These are phyloP conservation scores for Aspergillus phoenicis DNA, from an alignment of 2,329 filamentous ascomycete species.

Conservation along the genomic window DNA sequence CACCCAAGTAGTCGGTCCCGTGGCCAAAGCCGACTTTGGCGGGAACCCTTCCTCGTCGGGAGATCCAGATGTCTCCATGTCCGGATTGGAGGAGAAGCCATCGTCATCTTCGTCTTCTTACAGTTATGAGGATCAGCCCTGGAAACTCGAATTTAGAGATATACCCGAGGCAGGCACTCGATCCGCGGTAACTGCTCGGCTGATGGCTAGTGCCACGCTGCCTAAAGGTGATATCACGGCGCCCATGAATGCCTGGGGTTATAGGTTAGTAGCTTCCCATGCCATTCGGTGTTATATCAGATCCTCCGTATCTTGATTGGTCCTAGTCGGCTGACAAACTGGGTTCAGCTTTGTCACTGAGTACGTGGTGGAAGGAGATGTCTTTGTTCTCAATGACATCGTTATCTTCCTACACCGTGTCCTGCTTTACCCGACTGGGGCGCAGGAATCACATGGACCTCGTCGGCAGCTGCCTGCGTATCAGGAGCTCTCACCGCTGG, in stretches of 20 bases:
- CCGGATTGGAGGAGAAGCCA: constrained; percentile 28
- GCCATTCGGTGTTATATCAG: constrained; percentile 4
- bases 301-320: constrained; percentile 9
- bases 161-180: constrained; percentile 56
- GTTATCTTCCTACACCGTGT: constrained; percentile 60
- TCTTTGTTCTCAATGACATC: constrained; percentile 61
- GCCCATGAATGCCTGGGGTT: constrained; percentile 56
- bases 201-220: constrained; percentile 53
- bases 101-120: constrained; percentile 28
- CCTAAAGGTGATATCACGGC: constrained; percentile 53
- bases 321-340: constrained; percentile 12
- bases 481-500: constrained; percentile 53
- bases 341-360: constrained; percentile 57
- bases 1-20: constrained; percentile 53
- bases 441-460: constrained; percentile 34
- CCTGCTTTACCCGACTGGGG: constrained; percentile 48
- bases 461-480: constrained; percentile 47
- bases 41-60: constrained; percentile 19
- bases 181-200: constrained; percentile 56
- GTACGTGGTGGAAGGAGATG: constrained; percentile 59
- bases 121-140: constrained; percentile 41
- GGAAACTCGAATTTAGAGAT: constrained; percentile 53
- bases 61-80: constrained; percentile 40
- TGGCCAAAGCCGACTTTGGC: constrained; percentile 43
- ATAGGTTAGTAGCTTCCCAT: constrained; percentile 48